Conservation (phyloP, 306 rosid species). For the Rosa persica region DNA sequence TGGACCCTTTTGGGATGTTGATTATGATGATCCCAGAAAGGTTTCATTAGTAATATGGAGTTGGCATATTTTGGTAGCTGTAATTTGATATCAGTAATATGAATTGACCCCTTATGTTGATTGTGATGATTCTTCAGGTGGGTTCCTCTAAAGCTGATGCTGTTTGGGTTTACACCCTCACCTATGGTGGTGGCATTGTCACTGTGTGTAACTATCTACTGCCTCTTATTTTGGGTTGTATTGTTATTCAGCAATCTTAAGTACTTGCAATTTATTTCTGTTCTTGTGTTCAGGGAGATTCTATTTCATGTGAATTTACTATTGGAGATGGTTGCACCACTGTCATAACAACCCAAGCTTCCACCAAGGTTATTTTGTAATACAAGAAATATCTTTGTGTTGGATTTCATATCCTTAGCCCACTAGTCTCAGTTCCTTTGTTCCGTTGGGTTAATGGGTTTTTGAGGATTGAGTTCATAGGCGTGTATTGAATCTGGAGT, state of each 20-base stretch:
- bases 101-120: slow-evolving; percentile 17
- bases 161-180: slow-evolving; percentile 82
- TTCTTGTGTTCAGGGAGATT: slow-evolving; percentile 65
- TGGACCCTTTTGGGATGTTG: background rate
- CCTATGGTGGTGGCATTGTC: slow-evolving; percentile 92
- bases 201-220: slow-evolving; percentile 50
- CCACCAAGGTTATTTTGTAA: slow-evolving; percentile 66
- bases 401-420: background rate
- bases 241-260: background rate
- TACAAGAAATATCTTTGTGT: background rate
- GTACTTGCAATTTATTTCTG: background rate
- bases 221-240: background rate
- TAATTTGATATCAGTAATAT: slow-evolving; percentile 15
- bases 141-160: slow-evolving; percentile 74
- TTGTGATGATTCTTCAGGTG: slow-evolving; percentile 46
- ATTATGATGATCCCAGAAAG: slow-evolving; percentile 45
- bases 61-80: background rate
- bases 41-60: background rate
- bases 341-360: slow-evolving; percentile 83
- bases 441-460: background rate
- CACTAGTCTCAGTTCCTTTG: background rate
- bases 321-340: slow-evolving; percentile 63
- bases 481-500: background rate
- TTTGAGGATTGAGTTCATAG: slow-evolving; percentile 1
- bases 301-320: slow-evolving; percentile 54